Base-by-base conservation (phyloP, 192 early-diverging fungal genomes). In the Coemansia sp. region DNA sequence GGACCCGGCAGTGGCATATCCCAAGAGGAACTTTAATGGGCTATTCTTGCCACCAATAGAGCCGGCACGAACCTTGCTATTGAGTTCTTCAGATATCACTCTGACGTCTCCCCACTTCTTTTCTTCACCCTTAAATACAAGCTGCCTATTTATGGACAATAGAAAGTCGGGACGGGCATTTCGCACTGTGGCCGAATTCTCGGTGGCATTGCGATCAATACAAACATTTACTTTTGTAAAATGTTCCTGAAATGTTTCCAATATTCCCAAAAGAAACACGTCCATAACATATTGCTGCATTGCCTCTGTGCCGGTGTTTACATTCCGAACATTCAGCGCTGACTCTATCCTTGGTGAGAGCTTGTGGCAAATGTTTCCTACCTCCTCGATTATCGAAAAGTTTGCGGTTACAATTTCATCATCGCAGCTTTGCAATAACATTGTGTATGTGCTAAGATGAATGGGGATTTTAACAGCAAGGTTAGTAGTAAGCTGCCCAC, bases 51-150 rank as follows among this genome's bases (percentile, higher is more conserved):
- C 59, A 17, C 65, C 66, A 3, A 75, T 56, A 3, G 50, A 55
- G 2, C 54, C 65, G 0, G 51, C 47, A 9, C 49, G 18, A 60
- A 68, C 68, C 48, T 75, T 68, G 32, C 60, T 53, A 0, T 33
- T 45, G 5, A 75, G 50, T 22, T 75, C 65, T 4, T 37, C n/a
- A 6, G 72, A 65, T 51, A 68, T 75, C 0, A 18, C 37, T 7
- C 65, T 32, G 0, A 68, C 57, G 10, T 59, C 44, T 7, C 72
- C 72, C 0, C 22, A n/a, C 29, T 48, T 64, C 39, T 75, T 75
- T 28, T 75, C 72, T 43, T 75, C 72, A 9, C 72, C 72, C 18
- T 75, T 75, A 20, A 75, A 75, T 9, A 68, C 72, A 5, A 75
- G 55, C 53, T 53, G 60, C 11, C 57, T 60, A 36, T 64, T 64